phyloP scores from a whole-genome alignment of 305 asterid species.

The Fraxinus sp. region DNA sequence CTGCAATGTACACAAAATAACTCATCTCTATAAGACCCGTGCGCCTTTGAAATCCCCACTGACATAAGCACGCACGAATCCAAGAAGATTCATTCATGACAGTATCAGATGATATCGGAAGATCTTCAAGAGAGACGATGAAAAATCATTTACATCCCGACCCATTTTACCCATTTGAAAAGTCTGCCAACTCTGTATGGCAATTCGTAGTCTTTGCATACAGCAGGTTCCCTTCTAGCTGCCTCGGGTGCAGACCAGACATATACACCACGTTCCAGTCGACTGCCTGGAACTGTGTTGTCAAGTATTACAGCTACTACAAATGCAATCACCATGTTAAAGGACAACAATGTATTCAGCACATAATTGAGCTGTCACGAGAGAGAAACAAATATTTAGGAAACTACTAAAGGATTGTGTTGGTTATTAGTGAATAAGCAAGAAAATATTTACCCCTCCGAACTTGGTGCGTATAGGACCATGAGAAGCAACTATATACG shows the following conservation, averaged over 20 bases:
- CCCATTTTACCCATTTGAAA: slow-evolving; percentile 98
- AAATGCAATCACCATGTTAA: slow-evolving; percentile 92
- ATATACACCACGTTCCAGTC: slow-evolving; percentile 88
- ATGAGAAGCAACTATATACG: slow-evolving; percentile 82
- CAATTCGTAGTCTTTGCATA: slow-evolving; percentile 70
- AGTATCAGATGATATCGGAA: background rate
- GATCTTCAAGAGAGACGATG: background rate
- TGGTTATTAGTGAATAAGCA: background rate
- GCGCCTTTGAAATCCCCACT: slow-evolving; percentile 24
- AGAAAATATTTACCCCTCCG: slow-evolving; percentile 57
- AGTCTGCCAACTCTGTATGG: slow-evolving; percentile 78
- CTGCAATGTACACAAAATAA: slow-evolving; percentile 50
- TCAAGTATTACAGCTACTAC: slow-evolving; percentile 73
- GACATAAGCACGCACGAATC: slow-evolving; percentile 18
- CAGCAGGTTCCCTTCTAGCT: slow-evolving; percentile 89
- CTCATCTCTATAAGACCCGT: slow-evolving; percentile 35
- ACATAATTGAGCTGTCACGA: slow-evolving; percentile 73
- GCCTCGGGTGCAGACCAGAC: slow-evolving; percentile 87
- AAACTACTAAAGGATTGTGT: background rate
- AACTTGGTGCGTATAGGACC: slow-evolving; percentile 75
- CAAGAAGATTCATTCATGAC: background rate
- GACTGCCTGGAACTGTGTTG: slow-evolving; percentile 92
- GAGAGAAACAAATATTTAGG: background rate
- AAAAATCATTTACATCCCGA: slow-evolving; percentile 54
- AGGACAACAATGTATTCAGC: slow-evolving; percentile 75